These are phyloP conservation scores for Malassezia obtusa DNA, from an alignment of 1,284 basidiomycete genomes.

Conservation along the genomic window DNA sequence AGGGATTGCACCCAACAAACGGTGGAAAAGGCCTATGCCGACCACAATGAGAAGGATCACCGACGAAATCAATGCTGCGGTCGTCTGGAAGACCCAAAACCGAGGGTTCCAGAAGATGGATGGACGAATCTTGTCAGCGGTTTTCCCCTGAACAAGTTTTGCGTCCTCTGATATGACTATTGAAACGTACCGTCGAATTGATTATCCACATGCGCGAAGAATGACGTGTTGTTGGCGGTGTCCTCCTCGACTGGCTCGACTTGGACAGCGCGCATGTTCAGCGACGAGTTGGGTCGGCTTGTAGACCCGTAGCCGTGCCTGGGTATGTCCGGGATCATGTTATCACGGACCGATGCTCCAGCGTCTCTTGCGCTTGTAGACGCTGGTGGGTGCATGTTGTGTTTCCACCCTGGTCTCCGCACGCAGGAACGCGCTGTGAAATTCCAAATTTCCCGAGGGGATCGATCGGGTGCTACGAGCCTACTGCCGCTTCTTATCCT, in stretches of 20 bases:
- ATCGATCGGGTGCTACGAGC: neutral
- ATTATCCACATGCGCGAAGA: constrained; percentile 34
- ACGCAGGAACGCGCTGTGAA: no score
- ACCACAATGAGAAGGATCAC: constrained; percentile 52
- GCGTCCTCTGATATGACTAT: neutral
- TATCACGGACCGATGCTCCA: no score
- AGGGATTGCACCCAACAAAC: constrained; percentile 24
- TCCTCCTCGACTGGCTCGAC: constrained; percentile 26
- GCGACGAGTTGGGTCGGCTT: constrained; percentile 28
- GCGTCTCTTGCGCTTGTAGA: no score
- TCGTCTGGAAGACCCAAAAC: constrained; percentile 49
- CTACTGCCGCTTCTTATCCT: constrained; percentile 16
- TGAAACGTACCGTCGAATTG: constrained; percentile 24
- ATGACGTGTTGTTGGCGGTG: constrained; percentile 24
- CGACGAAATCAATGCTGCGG: constrained; percentile 53
- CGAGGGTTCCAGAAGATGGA: neutral
- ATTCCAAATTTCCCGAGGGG: neutral
- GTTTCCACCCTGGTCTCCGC: no score
- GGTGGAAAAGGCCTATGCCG: constrained; percentile 47
- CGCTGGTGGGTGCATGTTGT: no score
- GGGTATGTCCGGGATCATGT: no score
- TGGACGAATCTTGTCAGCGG: neutral
- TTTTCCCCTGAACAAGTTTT: neutral
- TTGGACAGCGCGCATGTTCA: constrained; percentile 30
- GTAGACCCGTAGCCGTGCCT: no score